phyloP scores from a whole-genome alignment of 495 filamentous ascomycete genomes.

The Rusavskia elegans region DNA sequence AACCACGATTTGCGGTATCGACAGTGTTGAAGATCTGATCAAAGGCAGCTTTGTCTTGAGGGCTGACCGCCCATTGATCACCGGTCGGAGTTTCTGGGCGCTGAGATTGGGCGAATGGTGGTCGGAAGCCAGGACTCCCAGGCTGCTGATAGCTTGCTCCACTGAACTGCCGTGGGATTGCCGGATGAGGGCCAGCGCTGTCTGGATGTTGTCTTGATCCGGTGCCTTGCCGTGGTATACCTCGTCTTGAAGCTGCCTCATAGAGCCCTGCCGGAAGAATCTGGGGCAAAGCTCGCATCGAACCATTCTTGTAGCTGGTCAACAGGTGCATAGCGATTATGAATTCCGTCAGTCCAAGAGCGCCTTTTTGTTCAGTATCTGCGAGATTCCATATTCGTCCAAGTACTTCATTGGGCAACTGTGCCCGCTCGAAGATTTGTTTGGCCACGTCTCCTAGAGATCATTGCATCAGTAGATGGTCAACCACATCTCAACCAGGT shows the following conservation, averaged over 20 bases:
- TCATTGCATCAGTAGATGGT: neutral
- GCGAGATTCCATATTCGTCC: conserved; percentile 90
- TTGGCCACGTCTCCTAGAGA: conserved; percentile 63
- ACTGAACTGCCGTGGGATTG: conserved; percentile 59
- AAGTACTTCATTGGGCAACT: conserved; percentile 75
- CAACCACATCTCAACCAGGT: neutral
- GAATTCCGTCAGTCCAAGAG: conserved; percentile 81
- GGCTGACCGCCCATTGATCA: conserved; percentile 64
- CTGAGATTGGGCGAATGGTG: conserved; percentile 34
- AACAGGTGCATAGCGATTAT: conserved; percentile 97
- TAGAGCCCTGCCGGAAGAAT: conserved; percentile 76
- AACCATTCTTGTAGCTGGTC: conserved; percentile 72
- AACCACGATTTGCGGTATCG: conserved; percentile 61
- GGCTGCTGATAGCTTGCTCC: conserved; percentile 36
- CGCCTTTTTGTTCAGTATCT: conserved; percentile 81
- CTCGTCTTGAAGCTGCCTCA: conserved; percentile 72
- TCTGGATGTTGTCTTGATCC: conserved; percentile 27
- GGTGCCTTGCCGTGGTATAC: conserved; percentile 27
- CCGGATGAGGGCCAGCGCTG: conserved; percentile 29
- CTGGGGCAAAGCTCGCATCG: conserved; percentile 61
- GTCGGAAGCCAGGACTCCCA: conserved; percentile 52
- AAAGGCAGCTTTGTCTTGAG: conserved; percentile 71
- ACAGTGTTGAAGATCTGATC: conserved; percentile 70
- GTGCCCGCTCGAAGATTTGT: conserved; percentile 84
- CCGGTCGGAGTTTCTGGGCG: conserved; percentile 48